These are phyloP conservation scores for Arachis stenosperma DNA, from an alignment of 306 rosid species.

Conservation along the genomic window DNA sequence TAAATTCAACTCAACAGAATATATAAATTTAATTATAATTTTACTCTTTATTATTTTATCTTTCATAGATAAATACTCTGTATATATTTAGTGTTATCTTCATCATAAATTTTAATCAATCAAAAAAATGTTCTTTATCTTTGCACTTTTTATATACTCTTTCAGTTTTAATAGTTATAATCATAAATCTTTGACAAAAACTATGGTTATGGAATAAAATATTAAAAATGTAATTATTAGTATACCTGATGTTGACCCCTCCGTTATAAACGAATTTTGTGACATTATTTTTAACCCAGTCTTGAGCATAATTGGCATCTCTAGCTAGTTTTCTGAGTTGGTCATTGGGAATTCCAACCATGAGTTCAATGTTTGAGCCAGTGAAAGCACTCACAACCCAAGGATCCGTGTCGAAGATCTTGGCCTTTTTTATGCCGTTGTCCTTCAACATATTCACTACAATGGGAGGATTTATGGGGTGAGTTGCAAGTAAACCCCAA, in stretches of 20 bases:
- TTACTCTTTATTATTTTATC: too few relatives aligned
- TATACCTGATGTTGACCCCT: conserved; percentile 67
- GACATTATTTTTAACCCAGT: conserved; percentile 72
- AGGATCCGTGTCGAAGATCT: conserved; percentile 78
- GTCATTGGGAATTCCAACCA: conserved; percentile 80
- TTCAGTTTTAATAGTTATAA: too few relatives aligned
- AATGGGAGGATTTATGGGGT: conserved; percentile 50
- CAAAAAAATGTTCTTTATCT: too few relatives aligned
- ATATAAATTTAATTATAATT: too few relatives aligned
- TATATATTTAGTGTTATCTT: too few relatives aligned
- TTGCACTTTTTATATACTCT: too few relatives aligned
- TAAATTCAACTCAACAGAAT: too few relatives aligned
- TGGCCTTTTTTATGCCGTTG: conserved; percentile 66
- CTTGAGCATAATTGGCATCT: conserved; percentile 36
- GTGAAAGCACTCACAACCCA: conserved; percentile 56
- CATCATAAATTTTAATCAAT: too few relatives aligned
- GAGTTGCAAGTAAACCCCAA: conserved; percentile 75
- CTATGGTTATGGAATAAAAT: too few relatives aligned
- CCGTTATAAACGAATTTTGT: conserved; percentile 49
- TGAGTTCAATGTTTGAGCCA: conserved; percentile 66
- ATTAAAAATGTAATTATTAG: background rate
- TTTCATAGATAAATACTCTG: too few relatives aligned
- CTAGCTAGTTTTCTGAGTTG: conserved; percentile 45
- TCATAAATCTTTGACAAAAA: too few relatives aligned
- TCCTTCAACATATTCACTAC: conserved; percentile 68